phyloP scores from a whole-genome alignment of 139 green algal species.

The Chloropicon primus region DNA sequence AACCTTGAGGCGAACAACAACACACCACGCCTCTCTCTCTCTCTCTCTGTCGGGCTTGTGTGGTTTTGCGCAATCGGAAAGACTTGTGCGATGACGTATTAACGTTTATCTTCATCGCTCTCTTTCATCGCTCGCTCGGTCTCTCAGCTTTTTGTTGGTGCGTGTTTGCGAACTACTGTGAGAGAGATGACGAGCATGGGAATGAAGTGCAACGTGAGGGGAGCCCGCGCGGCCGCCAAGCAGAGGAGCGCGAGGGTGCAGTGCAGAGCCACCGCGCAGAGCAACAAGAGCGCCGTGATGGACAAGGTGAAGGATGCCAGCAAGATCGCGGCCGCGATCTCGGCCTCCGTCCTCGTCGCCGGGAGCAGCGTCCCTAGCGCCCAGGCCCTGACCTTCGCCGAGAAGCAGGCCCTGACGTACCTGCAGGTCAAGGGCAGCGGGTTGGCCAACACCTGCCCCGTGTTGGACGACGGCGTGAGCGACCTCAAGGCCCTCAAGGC shows the following conservation, averaged over 20 bases:
- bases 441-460: slow-evolving; percentile 96
- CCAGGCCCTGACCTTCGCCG: slow-evolving; percentile 81
- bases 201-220: not conserved
- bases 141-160: not conserved
- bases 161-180: not conserved
- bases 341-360: not conserved
- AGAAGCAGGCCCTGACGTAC: slow-evolving; percentile 94
- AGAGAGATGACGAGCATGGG: not conserved
- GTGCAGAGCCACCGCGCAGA: not conserved
- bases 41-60: no score
- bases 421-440: slow-evolving; percentile 96
- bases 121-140: no score
- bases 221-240: not conserved
- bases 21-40: no score
- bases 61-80: no score
- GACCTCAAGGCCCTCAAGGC: slow-evolving; percentile 72
- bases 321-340: not conserved
- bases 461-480: slow-evolving; percentile 55
- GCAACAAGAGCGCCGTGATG: not conserved
- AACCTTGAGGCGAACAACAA: no score
- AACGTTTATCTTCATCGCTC: no score
- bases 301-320: not conserved
- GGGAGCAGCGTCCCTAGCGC: slow-evolving; percentile 18
- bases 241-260: not conserved
- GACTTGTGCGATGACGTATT: no score